phyloP scores from a whole-genome alignment of 1,284 basidiomycete species.

The Cryptococcus sp. region DNA sequence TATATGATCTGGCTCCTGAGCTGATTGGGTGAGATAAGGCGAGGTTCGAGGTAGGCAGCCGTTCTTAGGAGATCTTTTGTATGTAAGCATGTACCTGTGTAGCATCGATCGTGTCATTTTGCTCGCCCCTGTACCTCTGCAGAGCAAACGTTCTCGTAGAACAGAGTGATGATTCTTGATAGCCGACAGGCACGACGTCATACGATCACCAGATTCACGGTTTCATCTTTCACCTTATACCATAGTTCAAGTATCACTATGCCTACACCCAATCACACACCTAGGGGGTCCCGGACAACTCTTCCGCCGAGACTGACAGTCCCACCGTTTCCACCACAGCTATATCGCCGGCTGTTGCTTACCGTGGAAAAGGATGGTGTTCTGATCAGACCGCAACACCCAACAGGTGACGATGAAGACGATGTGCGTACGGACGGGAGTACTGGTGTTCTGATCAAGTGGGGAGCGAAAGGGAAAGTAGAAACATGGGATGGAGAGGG shows the following conservation, averaged over 20 bases:
- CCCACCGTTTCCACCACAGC: conserved; percentile 39
- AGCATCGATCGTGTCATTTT: no score
- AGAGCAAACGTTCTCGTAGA: no score
- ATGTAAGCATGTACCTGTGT: no score
- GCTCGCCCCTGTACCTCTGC: no score
- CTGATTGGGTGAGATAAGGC: neutral
- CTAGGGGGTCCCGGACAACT: conserved; percentile 1
- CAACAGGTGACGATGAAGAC: neutral
- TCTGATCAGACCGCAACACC: conserved; percentile 17
- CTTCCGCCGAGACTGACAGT: conserved; percentile 40
- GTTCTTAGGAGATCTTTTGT: no score
- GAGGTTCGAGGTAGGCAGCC: no score
- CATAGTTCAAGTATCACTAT: neutral
- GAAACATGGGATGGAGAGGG: conserved; percentile 14
- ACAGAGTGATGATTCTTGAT: no score
- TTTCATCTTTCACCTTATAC: no score
- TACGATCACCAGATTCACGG: no score
- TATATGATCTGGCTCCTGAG: conserved; percentile 16
- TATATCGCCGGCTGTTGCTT: conserved; percentile 34
- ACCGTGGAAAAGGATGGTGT: conserved; percentile 25
- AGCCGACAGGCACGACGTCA: no score
- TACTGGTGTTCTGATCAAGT: conserved; percentile 28
- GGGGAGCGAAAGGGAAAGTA: conserved; percentile 39
- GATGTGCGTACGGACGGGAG: conserved; percentile 3
- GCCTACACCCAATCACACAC: neutral